phyloP scores from a whole-genome alignment of 129 eudicot genomes.

The Ambrosia trifida region DNA sequence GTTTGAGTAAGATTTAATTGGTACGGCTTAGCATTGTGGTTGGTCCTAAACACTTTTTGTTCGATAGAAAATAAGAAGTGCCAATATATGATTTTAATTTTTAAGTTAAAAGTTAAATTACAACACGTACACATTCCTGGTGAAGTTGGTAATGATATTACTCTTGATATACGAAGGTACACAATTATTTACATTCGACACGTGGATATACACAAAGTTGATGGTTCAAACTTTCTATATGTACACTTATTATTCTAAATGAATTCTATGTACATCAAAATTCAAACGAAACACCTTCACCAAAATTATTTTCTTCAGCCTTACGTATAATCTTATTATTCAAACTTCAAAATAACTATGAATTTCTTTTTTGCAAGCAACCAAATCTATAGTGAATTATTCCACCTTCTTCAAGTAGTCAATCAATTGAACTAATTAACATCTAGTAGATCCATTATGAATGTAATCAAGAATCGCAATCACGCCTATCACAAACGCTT shows the following conservation, averaged over 20 bases:
- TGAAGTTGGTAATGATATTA: no score
- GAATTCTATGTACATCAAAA: neutral
- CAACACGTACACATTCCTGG: no score
- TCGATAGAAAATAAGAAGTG: no score
- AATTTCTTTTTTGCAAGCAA: constrained; percentile 25
- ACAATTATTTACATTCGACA: constrained; percentile 7
- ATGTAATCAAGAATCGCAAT: constrained; percentile 89
- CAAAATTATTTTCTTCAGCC: constrained; percentile 22
- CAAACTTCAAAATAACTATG: neutral
- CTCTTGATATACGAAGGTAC: neutral
- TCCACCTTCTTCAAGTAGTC: neutral
- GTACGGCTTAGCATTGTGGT: no score
- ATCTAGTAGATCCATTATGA: constrained; percentile 76
- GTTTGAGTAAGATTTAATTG: no score
- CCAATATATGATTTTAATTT: no score
- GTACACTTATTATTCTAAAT: neutral
- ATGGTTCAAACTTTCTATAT: neutral
- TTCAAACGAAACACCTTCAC: constrained; percentile 22
- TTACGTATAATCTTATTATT: constrained; percentile 18
- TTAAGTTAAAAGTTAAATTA: no score
- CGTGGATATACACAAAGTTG: constrained; percentile 18
- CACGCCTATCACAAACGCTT: constrained; percentile 86
- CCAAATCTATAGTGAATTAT: neutral
- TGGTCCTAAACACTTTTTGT: no score
- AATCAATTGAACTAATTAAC: constrained; percentile 24